Evolutionary conservation across 495 filamentous ascomycete genomes (phyloP), one percentile per base, ranked within the genome.

Genomic region (Xylaria grammica): DNA sequence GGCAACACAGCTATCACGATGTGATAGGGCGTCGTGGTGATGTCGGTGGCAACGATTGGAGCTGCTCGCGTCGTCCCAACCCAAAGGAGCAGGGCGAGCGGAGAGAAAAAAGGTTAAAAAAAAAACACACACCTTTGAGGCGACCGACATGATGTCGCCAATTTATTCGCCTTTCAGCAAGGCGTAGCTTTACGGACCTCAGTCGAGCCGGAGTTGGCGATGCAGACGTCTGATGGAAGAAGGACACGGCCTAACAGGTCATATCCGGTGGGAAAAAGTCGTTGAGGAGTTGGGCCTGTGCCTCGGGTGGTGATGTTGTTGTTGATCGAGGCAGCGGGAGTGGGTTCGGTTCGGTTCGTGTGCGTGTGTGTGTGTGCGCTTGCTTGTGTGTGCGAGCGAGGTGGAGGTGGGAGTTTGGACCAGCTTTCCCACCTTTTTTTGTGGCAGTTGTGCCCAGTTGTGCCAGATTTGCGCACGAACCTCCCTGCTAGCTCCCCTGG

Each of bases 141-240:
- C 84, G 77, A 88, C 82, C 75, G 84, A 85, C 86, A 88, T 89
- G 72, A 75, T 84, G 82, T 74, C 79, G 80, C 80, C 74, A 70
- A 68, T 69, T 74, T 58, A 70, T 77, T 76, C 75, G 78, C 79
- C 78, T 81, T 77, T 75, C 72, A 78, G 74, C 74, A 78, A 79
- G 79, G 77, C 79, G 74, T 71, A 72, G 66, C 68, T 71, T 38
- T 72, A 64, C 53, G 60, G 65, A 68, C 71, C 71, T 72, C 71
- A 72, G 58, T 74, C 71, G 62, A 65, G 61, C 67, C 63, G 69
- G 62, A 58, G 7, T 69, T 57, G 70, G 71, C 68, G 69, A 65
- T 51, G 58, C 54, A 68, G 65, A 65, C 55, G 67, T 69, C 62
- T 55, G 67, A 66, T 58, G 67, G 54, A 38, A 60, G 65, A 68